Conservation (phyloP, 2,329 filamentous ascomycete genomes). For the Diplodia mutila region DNA sequence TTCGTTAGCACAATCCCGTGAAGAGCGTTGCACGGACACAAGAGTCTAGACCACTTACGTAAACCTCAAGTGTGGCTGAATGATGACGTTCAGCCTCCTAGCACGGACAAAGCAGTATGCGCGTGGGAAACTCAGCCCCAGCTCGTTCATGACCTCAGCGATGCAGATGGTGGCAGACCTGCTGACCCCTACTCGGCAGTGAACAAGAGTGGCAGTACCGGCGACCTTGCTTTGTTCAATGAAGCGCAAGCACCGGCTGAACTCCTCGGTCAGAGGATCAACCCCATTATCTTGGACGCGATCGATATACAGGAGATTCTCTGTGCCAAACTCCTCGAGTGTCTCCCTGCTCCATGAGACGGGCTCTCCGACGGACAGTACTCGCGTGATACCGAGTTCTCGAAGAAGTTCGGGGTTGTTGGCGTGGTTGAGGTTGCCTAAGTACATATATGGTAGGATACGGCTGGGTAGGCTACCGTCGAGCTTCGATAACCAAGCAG, state of each 20-base stretch:
- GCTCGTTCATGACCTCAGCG: constrained; percentile 90
- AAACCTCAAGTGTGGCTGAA: constrained; percentile 94
- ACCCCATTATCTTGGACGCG: constrained; percentile 96
- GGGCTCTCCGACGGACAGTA: constrained; percentile 90
- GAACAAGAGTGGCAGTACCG: constrained; percentile 85
- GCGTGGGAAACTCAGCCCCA: constrained; percentile 80
- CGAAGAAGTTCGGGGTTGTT: constrained; percentile 86
- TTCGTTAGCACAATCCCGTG: constrained; percentile 11
- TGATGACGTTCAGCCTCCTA: constrained; percentile 92
- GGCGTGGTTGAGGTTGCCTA: constrained; percentile 89
- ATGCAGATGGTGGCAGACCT: constrained; percentile 97
- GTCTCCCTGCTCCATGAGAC: constrained; percentile 78
- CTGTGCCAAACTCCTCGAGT: constrained; percentile 68
- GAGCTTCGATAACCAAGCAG: constrained; percentile 78
- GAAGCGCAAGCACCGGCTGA: constrained; percentile 83
- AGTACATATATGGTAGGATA: constrained; percentile 90
- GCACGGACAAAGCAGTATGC: constrained; percentile 97
- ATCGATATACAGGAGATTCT: constrained; percentile 80
- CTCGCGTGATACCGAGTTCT: constrained; percentile 80
- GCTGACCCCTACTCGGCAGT: constrained; percentile 94
- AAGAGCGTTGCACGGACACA: neutral
- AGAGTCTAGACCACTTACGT: constrained; percentile 56
- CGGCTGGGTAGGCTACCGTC: constrained; percentile 92
- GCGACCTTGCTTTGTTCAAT: constrained; percentile 81
- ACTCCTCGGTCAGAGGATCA: constrained; percentile 84